A percentile compares a stretch with the other conserved stretches of the same genome.
Conservation (phyloP, 306 rosid species). For the Fagus crenata region DNA sequence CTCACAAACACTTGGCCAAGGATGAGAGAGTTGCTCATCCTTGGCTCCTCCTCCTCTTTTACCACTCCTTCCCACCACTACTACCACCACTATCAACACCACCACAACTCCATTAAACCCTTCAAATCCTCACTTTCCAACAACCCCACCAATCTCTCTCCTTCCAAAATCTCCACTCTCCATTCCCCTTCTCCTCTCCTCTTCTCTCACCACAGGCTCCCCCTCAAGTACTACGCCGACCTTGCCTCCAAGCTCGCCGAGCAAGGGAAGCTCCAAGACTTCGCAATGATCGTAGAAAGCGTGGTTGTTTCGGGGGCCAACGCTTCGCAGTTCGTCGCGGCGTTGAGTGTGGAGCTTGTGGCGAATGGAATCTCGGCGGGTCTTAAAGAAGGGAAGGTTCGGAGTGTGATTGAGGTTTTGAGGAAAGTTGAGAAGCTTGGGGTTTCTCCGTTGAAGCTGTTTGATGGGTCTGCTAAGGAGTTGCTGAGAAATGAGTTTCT, state of each 20-base stretch:
- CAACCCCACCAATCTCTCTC: constrained; percentile 23
- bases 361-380: constrained; percentile 46
- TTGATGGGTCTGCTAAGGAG: constrained; percentile 46
- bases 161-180: constrained; percentile 33
- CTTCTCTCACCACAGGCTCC: constrained; percentile 29
- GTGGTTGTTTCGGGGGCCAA: constrained; percentile 45
- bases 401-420: constrained; percentile 44
- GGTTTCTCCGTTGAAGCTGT: constrained; percentile 43
- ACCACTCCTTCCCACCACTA: constrained; percentile 38
- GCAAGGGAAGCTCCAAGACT: constrained; percentile 47
- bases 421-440: constrained; percentile 45
- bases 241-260: constrained; percentile 60
- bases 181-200: constrained; percentile 43
- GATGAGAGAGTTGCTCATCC: constrained; percentile 67
- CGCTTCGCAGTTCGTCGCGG: constrained; percentile 40
- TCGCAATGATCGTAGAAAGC: constrained; percentile 45
- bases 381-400: constrained; percentile 45
- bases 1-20: constrained; percentile 44
- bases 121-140: constrained; percentile 39
- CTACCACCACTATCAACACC: constrained; percentile 29
- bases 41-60: constrained; percentile 53
- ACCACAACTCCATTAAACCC: constrained; percentile 32
- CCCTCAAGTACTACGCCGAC: constrained; percentile 41
- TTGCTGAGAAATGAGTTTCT: constrained; percentile 50
- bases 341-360: constrained; percentile 45